These are phyloP conservation scores for Juncus effusus DNA, from an alignment of 176 grass and related monocot species.

Conservation along the genomic window DNA sequence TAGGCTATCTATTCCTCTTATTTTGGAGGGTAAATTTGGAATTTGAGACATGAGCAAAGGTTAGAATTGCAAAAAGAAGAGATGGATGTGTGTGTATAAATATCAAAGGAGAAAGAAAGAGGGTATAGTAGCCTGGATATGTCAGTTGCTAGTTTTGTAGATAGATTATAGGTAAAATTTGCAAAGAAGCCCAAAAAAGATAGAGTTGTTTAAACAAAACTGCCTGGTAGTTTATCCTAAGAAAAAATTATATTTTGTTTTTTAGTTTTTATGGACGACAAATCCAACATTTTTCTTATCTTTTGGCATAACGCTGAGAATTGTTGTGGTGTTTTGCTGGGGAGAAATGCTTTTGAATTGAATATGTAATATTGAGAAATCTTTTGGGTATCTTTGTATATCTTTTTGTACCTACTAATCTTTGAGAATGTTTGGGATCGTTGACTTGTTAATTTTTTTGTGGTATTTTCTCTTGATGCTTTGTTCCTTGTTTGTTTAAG, in stretches of 20 bases:
- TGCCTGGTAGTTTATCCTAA: constrained; percentile 10
- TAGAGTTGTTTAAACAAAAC: constrained; percentile 30
- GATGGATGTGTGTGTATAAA: background rate
- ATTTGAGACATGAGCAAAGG: constrained; percentile 6
- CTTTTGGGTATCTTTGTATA: constrained; percentile 2
- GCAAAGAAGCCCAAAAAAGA: constrained; percentile 27
- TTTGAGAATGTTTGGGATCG: background rate
- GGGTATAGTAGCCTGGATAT: constrained; percentile 31
- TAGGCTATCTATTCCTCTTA: constrained; percentile 25
- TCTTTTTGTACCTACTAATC: background rate
- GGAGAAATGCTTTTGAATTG: background rate
- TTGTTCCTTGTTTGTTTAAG: no score
- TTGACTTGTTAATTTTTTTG: background rate
- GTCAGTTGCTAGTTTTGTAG: constrained; percentile 23
- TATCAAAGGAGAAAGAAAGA: constrained; percentile 25
- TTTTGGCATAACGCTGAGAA: background rate
- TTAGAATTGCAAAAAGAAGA: constrained; percentile 22
- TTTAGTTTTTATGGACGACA: background rate
- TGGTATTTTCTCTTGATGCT: no score
- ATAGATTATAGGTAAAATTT: constrained; percentile 20
- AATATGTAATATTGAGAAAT: background rate
- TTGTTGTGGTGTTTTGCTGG: constrained; percentile 3
- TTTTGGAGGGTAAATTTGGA: constrained; percentile 10
- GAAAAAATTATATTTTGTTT: background rate
- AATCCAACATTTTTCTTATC: background rate